Conservation (phyloP, 2,329 filamentous ascomycete genomes). For the Neoascochyta sp. region DNA sequence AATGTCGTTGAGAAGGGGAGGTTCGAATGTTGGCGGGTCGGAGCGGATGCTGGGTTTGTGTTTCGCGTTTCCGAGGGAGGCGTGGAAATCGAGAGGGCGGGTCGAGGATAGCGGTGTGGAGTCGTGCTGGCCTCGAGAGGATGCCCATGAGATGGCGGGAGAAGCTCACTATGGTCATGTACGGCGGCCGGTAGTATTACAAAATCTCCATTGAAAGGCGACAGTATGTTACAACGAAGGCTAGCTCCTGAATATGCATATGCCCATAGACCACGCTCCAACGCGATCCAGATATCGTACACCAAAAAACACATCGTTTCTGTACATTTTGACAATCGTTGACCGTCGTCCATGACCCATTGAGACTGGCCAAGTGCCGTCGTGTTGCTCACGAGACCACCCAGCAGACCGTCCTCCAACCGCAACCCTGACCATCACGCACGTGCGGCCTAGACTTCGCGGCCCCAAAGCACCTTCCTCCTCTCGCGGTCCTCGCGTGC, state of each 20-base stretch:
- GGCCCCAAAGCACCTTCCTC: conserved; percentile 59
- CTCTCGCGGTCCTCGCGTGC: conserved; percentile 59
- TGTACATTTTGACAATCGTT: no score
- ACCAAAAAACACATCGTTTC: conserved; percentile 6
- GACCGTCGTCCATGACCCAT: no score
- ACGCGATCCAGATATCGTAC: conserved; percentile 7
- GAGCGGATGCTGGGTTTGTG: conserved; percentile 21
- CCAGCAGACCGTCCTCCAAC: not conserved
- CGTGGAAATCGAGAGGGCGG: conserved; percentile 12
- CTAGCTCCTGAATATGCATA: conserved; percentile 8
- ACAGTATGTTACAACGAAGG: no score
- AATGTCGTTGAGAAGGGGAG: conserved; percentile 35
- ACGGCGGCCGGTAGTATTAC: no score
- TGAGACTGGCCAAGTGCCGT: no score
- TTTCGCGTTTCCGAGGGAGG: conserved; percentile 21
- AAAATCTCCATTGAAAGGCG: no score
- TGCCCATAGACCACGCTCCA: conserved; percentile 1
- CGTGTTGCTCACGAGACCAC: no score
- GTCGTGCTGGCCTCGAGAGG: no score
- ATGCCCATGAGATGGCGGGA: no score
- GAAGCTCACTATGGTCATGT: no score
- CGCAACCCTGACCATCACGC: not conserved
- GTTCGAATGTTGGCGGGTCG: conserved; percentile 31
- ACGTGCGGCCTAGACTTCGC: conserved; percentile 47
- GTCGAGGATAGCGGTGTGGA: conserved; percentile 1